Conservation (phyloP, 768 basidiomycete species). For the Trametes sanguinea region DNA sequence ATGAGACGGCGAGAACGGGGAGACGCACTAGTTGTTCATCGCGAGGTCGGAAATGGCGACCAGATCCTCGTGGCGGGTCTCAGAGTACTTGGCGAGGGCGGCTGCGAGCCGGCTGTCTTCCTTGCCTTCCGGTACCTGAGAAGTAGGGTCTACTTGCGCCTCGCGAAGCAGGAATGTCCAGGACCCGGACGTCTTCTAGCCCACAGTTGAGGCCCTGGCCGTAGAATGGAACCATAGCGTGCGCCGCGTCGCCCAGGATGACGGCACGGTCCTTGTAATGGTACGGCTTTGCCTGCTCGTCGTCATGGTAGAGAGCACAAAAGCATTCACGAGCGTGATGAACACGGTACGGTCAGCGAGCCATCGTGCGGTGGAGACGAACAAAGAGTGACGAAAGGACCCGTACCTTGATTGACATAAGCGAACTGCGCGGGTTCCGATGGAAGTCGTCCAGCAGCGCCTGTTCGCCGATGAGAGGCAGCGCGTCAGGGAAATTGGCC, state of each 20-base stretch:
- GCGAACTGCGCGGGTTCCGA: slow-evolving; percentile 82
- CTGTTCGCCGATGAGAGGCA: slow-evolving; percentile 81
- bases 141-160: slow-evolving; percentile 60
- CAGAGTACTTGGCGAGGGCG: slow-evolving; percentile 79
- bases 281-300: slow-evolving; percentile 74
- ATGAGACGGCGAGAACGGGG: slow-evolving; percentile 18
- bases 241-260: slow-evolving; percentile 91
- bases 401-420: slow-evolving; percentile 90
- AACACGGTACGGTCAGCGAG: background rate
- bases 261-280: slow-evolving; percentile 88
- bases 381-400: slow-evolving; percentile 26
- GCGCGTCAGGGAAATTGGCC: slow-evolving; percentile 84
- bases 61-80: slow-evolving; percentile 83
- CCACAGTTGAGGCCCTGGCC: slow-evolving; percentile 98
- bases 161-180: slow-evolving; percentile 74
- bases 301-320: slow-evolving; percentile 22
- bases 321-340: slow-evolving; percentile 25
- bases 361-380: background rate
- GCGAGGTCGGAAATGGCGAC: slow-evolving; percentile 90
- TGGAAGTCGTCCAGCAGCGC: slow-evolving; percentile 74
- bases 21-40: slow-evolving; percentile 93
- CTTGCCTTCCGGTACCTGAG: slow-evolving; percentile 38
- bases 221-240: slow-evolving; percentile 99
- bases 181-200: slow-evolving; percentile 92
- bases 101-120: slow-evolving; percentile 58